Percentiles rank a stretch among this genome's conserved stretches.
Conservation (phyloP, 2,329 filamentous ascomycete species). For the Gnomoniopsis smithogilvyi region DNA sequence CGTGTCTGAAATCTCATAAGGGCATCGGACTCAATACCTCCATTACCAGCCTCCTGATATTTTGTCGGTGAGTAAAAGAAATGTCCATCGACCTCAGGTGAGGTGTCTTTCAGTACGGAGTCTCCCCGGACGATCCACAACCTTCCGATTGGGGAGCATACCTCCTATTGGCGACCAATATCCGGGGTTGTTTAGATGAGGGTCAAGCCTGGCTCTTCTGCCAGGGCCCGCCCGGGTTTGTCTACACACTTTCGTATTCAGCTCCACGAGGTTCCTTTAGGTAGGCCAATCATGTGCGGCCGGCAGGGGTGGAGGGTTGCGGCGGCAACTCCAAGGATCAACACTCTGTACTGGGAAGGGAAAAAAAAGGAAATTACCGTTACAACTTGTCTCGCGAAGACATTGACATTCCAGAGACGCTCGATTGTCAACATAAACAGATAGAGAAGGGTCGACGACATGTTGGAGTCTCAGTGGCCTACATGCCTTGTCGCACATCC, state of each 20-base stretch:
- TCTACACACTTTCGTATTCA: conserved; percentile 1
- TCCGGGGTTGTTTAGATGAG: background rate
- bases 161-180: background rate
- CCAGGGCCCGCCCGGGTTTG: background rate
- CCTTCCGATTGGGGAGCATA: background rate
- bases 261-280: background rate
- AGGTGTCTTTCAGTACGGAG: background rate
- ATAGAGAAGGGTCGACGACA: background rate
- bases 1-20: too few species aligned
- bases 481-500: too few species aligned
- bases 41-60: too few species aligned
- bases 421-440: background rate
- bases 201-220: conserved; percentile 36
- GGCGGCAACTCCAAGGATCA: background rate
- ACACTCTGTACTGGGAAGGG: background rate
- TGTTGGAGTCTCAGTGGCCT: too few species aligned
- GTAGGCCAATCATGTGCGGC: too few species aligned
- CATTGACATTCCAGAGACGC: background rate
- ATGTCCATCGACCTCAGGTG: too few species aligned
- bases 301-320: background rate
- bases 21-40: too few species aligned
- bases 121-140: background rate
- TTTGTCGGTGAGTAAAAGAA: too few species aligned
- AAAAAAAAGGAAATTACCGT: background rate
- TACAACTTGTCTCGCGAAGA: background rate